Conservation (phyloP, 192 early-diverging fungal species). For the Entomortierella lignicola region DNA sequence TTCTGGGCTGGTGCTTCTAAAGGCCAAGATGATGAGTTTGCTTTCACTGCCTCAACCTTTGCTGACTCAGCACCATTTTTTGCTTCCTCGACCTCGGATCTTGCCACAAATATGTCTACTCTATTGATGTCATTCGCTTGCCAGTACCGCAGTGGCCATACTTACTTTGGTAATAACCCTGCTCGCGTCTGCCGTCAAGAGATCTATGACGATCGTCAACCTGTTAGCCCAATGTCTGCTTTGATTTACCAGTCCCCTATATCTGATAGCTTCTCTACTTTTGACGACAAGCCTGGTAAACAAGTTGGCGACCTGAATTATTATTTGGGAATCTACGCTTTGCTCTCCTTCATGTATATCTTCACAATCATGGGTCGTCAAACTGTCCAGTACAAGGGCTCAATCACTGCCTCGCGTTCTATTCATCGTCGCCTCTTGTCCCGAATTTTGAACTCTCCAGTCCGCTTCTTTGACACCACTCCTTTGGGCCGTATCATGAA, state of each 20-base stretch:
- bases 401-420: constrained; percentile 66
- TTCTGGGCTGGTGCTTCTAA: constrained; percentile 47
- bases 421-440: constrained; percentile 72
- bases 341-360: constrained; percentile 50
- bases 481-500: constrained; percentile 84
- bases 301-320: constrained; percentile 52
- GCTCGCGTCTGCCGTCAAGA: constrained; percentile 43
- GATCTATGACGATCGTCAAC: constrained; percentile 39
- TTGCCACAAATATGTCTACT: constrained; percentile 40
- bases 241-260: constrained; percentile 10
- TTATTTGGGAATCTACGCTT: constrained; percentile 75
- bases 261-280: constrained; percentile 11
- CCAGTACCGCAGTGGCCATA: constrained; percentile 51
- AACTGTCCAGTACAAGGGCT: constrained; percentile 60
- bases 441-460: constrained; percentile 50
- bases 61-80: constrained; percentile 22
- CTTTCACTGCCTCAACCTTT: constrained; percentile 16
- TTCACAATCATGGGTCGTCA: constrained; percentile 52
- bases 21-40: not conserved
- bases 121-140: constrained; percentile 51
- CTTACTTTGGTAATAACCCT: constrained; percentile 47
- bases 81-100: constrained; percentile 16
- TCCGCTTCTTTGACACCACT: constrained; percentile 73
- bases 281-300: constrained; percentile 12
- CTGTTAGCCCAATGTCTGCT: constrained; percentile 44